phyloP scores from a whole-genome alignment of 202 grass and related monocot species.

The Zizania palustris region DNA sequence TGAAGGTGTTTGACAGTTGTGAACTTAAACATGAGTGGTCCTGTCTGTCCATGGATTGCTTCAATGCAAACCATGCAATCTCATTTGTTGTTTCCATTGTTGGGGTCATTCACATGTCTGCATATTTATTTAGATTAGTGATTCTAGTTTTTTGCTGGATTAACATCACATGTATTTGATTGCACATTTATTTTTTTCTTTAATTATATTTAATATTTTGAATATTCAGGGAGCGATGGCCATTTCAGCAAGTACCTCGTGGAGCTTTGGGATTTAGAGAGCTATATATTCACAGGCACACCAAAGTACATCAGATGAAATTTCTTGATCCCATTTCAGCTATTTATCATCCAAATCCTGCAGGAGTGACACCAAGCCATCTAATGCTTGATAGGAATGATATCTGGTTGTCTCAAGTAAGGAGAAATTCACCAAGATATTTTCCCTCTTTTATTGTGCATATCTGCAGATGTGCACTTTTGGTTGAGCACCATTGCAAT shows the following conservation, averaged over 20 bases:
- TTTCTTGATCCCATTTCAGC: slow-evolving; percentile 56
- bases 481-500: slow-evolving; percentile 8
- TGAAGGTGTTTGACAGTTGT: too few species aligned
- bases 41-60: slow-evolving; percentile 2
- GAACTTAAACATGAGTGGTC: slow-evolving; percentile 5
- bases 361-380: slow-evolving; percentile 39
- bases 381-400: slow-evolving; percentile 60
- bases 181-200: slow-evolving; percentile 1
- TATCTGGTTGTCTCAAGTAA: slow-evolving; percentile 65
- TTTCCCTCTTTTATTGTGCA: background rate
- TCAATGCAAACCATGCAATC: slow-evolving; percentile 3
- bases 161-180: slow-evolving; percentile 11
- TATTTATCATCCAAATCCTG: slow-evolving; percentile 18
- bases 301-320: slow-evolving; percentile 74
- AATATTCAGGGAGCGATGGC: slow-evolving; percentile 70
- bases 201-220: slow-evolving; percentile 13
- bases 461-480: slow-evolving; percentile 11
- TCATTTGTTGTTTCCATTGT: background rate
- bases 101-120: slow-evolving; percentile 6
- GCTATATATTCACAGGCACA: slow-evolving; percentile 60
- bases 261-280: slow-evolving; percentile 57
- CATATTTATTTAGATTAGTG: background rate
- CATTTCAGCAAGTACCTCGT: slow-evolving; percentile 51
- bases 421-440: slow-evolving; percentile 13
- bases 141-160: background rate